Percentiles rank a stretch among this genome's conserved stretches.
These are phyloP conservation scores for Zymoseptoria tritici DNA, from an alignment of 2,329 filamentous ascomycete species.

Conservation along the genomic window DNA sequence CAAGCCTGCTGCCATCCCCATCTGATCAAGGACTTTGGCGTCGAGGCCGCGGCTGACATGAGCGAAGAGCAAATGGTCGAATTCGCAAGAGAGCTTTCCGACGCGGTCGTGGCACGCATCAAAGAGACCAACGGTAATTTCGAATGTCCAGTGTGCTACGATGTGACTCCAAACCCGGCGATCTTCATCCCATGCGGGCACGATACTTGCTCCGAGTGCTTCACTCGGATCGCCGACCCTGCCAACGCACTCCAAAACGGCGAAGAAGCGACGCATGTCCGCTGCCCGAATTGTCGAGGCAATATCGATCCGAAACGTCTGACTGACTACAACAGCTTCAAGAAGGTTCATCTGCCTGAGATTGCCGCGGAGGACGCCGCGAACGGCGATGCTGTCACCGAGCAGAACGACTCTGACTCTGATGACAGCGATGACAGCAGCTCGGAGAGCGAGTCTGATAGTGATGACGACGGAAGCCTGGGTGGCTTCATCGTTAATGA, in stretches of 20 bases:
- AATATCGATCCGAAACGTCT: conserved; percentile 59
- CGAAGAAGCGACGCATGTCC: conserved; percentile 49
- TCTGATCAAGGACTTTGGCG: conserved; percentile 58
- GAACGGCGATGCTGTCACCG: conserved; percentile 27
- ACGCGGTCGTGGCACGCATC: conserved; percentile 59
- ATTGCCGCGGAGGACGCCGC: conserved; percentile 31
- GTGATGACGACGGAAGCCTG: conserved; percentile 24
- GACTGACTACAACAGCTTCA: conserved; percentile 68
- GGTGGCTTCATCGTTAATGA: conserved; percentile 49
- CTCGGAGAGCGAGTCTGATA: conserved; percentile 49
- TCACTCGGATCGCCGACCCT: conserved; percentile 61
- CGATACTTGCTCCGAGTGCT: conserved; percentile 68
- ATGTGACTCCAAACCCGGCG: conserved; percentile 63
- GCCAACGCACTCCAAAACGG: conserved; percentile 51
- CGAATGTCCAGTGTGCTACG: conserved; percentile 77
- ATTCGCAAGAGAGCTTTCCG: conserved; percentile 54
- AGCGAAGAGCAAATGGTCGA: conserved; percentile 50
- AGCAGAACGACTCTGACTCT: conserved; percentile 32
- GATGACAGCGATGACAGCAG: conserved; percentile 30
- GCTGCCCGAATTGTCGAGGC: conserved; percentile 71
- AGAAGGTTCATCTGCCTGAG: conserved; percentile 61
- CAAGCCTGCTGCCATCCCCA: conserved; percentile 75
- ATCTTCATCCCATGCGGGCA: conserved; percentile 83
- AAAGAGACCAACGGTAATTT: conserved; percentile 52
- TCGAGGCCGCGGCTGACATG: conserved; percentile 42